A percentile compares a stretch with the other conserved stretches of the same genome.
Conservation (phyloP, 1,284 basidiomycete genomes). For the Pyrrhoderma lamaoense region DNA sequence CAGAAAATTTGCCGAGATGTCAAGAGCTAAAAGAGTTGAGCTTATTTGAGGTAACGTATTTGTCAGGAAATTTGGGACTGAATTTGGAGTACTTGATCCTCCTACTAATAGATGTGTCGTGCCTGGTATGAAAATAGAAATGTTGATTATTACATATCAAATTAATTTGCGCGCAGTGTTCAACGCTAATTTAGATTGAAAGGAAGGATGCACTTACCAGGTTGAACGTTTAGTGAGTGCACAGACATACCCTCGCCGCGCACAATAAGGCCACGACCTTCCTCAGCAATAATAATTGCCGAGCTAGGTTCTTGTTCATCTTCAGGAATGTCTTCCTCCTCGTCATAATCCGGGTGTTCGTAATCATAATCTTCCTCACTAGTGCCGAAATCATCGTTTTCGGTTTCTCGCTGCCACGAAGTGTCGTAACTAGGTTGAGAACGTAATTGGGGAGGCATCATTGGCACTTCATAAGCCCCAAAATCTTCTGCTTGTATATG, state of each 20-base stretch:
- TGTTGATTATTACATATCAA: conserved; percentile 8
- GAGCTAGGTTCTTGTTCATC: conserved; percentile 63
- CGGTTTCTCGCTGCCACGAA: conserved; percentile 51
- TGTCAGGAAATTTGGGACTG: conserved; percentile 68
- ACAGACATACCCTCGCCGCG: conserved; percentile 58
- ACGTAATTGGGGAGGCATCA: conserved; percentile 28
- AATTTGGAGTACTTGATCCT: conserved; percentile 67
- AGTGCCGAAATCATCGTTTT: conserved; percentile 62
- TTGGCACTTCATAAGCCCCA: conserved; percentile 18
- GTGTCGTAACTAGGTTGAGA: conserved; percentile 66
- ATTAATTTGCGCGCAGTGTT: conserved; percentile 13
- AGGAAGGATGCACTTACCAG: conserved; percentile 42
- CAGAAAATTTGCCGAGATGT: conserved; percentile 85
- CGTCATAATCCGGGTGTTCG: conserved; percentile 38
- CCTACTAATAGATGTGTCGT: conserved; percentile 86
- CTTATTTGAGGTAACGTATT: conserved; percentile 62
- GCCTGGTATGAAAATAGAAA: conserved; percentile 36
- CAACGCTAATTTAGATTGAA: conserved; percentile 3
- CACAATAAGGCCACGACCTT: conserved; percentile 74
- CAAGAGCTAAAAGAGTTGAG: conserved; percentile 76
- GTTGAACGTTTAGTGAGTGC: conserved; percentile 52
- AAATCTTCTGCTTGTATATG: conserved; percentile 44
- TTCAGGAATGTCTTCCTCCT: conserved; percentile 45
- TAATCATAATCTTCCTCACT: conserved; percentile 73
- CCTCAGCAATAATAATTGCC: conserved; percentile 69